Evolutionary conservation across 495 filamentous ascomycete genomes (phyloP), one percentile per base, ranked within the genome.

Genomic region (Halenospora varia): DNA sequence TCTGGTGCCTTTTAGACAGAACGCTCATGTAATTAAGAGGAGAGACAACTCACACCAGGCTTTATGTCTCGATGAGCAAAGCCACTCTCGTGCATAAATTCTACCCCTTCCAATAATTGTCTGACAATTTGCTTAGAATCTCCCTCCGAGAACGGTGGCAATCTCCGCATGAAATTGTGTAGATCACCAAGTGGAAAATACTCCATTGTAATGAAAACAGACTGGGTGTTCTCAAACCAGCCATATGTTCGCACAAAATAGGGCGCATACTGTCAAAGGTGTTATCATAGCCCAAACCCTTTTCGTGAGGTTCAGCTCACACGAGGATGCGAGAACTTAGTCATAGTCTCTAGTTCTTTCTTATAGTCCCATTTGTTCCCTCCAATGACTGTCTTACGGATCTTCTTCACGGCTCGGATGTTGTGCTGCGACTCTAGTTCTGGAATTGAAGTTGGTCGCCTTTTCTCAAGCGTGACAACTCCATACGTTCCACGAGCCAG

Each of bases 21-120:
- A n/a, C n/a, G n/a, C n/a, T n/a, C n/a, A n/a, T n/a, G n/a, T n/a
- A n/a, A n/a, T n/a, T n/a, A n/a, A n/a, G 9, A 65, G 47, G 42
- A 61, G 48, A 24, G 63, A 63, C 57, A 55, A 59, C 71, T 47
- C 65, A 75, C 76, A 19, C 68, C 61, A 10, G 79, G 80, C 60
- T 82, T 82, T 2, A 81, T 42, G 60, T 81, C 78, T 15, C 78
- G 58, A 53, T 82, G 79, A 15, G 70, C 67, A 62, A 75, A 81
- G 0, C 62, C 63, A 41, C 77, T 70, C 15, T 64, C 52, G 61
- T 81, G 79, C 74, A 82, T 77, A 25, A 73, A 64, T 2, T 52
- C 25, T 9, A 81, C 58, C 0, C 71, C 77, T 46, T 77, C 73
- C 0, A 80, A 59, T 2, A 81, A 47, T 55, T 82, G 78, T 4